These are phyloP conservation scores for Bothriochloa decipiens DNA, from an alignment of 176 grass and related monocot genomes.

Conservation along the genomic window DNA sequence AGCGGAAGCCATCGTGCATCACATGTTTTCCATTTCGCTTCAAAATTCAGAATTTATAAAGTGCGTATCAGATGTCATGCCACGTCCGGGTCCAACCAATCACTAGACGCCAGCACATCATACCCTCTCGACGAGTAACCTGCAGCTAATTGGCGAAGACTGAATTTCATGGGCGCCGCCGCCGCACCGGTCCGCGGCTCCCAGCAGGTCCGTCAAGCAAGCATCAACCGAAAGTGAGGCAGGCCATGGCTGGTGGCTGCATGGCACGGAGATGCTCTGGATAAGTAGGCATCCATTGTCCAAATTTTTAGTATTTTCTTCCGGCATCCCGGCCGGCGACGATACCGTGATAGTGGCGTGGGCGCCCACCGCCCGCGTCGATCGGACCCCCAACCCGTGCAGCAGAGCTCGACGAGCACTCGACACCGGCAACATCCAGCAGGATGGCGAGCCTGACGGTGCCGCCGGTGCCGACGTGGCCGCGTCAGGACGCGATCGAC, in stretches of 20 bases:
- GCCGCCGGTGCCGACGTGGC: constrained; percentile 56
- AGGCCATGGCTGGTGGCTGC: neutral
- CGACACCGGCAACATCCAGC: neutral
- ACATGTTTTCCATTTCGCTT: too few species aligned
- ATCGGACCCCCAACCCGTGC: neutral
- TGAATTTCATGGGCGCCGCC: neutral
- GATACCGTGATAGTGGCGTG: constrained; percentile 16
- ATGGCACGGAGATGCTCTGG: constrained; percentile 1
- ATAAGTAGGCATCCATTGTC: constrained; percentile 25
- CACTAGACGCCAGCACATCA: neutral
- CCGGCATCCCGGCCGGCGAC: neutral
- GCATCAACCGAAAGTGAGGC: constrained; percentile 7
- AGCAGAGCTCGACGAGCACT: neutral
- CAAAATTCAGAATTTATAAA: too few species aligned
- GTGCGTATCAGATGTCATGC: too few species aligned
- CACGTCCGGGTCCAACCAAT: neutral
- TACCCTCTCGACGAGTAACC: neutral
- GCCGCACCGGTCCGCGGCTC: neutral
- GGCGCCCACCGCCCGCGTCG: constrained; percentile 22
- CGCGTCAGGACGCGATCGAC: constrained; percentile 83
- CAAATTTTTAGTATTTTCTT: neutral
- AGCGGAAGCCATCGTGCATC: too few species aligned
- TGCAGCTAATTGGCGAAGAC: neutral
- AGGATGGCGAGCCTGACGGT: constrained; percentile 72
- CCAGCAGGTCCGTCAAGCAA: neutral